Evolutionary conservation across 73 alveolate genomes (phyloP).

Genomic region (Effrenium voratum): DNA sequence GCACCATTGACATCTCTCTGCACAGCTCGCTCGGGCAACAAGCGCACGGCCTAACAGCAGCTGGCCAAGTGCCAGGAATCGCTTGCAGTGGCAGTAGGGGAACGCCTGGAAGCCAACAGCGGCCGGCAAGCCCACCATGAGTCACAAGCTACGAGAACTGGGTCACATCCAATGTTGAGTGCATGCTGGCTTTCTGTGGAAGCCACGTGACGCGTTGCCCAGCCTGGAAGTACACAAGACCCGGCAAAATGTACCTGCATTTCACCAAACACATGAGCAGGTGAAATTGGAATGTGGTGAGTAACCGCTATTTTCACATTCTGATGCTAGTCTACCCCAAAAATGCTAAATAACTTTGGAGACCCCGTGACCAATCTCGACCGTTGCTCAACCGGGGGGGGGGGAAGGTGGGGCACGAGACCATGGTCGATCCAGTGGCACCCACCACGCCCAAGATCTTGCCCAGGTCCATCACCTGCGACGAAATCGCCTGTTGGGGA

Average conservation of each 20-base stretch:
- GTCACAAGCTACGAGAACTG: no score
- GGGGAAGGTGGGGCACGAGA: constrained; percentile 28
- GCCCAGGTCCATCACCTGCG: constrained; percentile 79
- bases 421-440: constrained; percentile 91
- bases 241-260: constrained; percentile 82
- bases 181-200: no score
- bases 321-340: no score
- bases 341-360: no score
- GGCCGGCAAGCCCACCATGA: background rate
- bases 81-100: constrained; percentile 30
- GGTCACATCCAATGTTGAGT: no score
- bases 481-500: no score
- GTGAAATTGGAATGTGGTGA: no score
- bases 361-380: no score
- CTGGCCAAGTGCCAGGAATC: constrained; percentile 67
- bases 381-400: background rate
- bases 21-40: background rate
- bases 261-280: no score
- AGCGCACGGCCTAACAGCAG: constrained; percentile 12
- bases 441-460: constrained; percentile 77
- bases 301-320: no score
- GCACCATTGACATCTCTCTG: background rate
- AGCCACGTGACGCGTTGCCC: background rate
- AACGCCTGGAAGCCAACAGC: constrained; percentile 11
- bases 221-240: constrained; percentile 68